Conservation (phyloP, 2,329 filamentous ascomycete species). For the Fusarium denticulatum region DNA sequence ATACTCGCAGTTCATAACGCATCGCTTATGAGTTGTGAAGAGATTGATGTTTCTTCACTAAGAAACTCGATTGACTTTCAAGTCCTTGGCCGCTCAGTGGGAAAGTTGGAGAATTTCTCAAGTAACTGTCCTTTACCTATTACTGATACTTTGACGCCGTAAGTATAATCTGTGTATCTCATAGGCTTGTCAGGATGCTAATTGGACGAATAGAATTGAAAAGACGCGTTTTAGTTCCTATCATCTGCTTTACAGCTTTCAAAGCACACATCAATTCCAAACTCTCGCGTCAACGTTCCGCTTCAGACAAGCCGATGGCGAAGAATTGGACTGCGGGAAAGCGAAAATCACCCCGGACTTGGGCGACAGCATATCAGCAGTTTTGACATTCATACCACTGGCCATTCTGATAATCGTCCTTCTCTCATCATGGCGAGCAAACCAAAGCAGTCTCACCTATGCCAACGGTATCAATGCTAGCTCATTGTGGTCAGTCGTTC, state of each 20-base stretch:
- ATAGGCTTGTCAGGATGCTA: not conserved
- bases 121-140: not conserved
- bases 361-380: not conserved
- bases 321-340: not conserved
- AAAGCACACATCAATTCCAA: not conserved
- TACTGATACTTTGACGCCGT: not conserved
- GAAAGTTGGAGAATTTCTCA: not conserved
- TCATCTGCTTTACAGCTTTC: not conserved
- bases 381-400: not conserved
- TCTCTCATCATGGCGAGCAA: not conserved
- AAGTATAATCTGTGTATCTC: not conserved
- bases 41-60: not conserved
- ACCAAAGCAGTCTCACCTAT: not conserved
- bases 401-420: not conserved
- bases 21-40: not conserved
- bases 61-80: not conserved
- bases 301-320: not conserved
- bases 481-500: not conserved
- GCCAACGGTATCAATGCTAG: accelerated
- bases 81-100: not conserved
- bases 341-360: not conserved
- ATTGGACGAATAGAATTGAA: not conserved
- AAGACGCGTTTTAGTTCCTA: not conserved
- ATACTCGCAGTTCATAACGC: not conserved
- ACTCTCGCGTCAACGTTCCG: not conserved